These are phyloP conservation scores for Hemisphaericaspora subhashii DNA, from an alignment of 1,139 yeast genomes.

Conservation along the genomic window DNA sequence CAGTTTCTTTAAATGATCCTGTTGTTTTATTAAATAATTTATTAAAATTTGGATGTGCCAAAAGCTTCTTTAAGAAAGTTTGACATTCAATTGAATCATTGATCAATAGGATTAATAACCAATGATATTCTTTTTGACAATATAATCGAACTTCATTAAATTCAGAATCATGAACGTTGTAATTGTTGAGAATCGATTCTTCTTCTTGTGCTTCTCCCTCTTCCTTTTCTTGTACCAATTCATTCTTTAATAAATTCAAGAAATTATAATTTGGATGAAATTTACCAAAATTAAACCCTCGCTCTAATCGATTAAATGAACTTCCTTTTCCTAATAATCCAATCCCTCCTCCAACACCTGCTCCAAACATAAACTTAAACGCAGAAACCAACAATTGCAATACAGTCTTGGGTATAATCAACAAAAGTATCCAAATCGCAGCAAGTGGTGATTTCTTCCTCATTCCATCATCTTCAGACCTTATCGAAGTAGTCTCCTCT, in stretches of 20 bases:
- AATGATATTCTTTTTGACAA: slow-evolving; percentile 41
- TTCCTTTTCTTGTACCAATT: not conserved
- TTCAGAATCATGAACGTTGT: slow-evolving; percentile 21
- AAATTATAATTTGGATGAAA: slow-evolving; percentile 19
- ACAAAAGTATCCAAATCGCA: slow-evolving; percentile 44
- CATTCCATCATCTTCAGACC: not conserved
- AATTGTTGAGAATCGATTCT: slow-evolving; percentile 14
- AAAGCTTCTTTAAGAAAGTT: slow-evolving; percentile 27
- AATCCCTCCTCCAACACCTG: slow-evolving; percentile 14
- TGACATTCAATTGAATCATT: slow-evolving; percentile 32
- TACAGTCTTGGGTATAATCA: slow-evolving; percentile 48
- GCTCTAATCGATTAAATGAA: slow-evolving; percentile 26
- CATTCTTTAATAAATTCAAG: slow-evolving; percentile 9
- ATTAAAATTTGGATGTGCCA: slow-evolving; percentile 29
- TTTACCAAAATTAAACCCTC: slow-evolving; percentile 23
- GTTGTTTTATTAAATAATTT: slow-evolving; percentile 33
- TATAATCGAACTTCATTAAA: slow-evolving; percentile 47
- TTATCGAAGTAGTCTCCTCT: not conserved
- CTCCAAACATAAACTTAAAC: slow-evolving; percentile 33
- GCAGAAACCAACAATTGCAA: slow-evolving; percentile 35
- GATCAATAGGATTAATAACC: slow-evolving; percentile 46
- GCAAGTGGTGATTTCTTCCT: slow-evolving; percentile 13
- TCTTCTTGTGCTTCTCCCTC: not conserved
- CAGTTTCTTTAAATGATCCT: slow-evolving; percentile 38
- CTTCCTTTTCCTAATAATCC: not conserved